Evolutionary conservation across 1,284 basidiomycete species (phyloP).

Genomic region (Volvariella volvacea): DNA sequence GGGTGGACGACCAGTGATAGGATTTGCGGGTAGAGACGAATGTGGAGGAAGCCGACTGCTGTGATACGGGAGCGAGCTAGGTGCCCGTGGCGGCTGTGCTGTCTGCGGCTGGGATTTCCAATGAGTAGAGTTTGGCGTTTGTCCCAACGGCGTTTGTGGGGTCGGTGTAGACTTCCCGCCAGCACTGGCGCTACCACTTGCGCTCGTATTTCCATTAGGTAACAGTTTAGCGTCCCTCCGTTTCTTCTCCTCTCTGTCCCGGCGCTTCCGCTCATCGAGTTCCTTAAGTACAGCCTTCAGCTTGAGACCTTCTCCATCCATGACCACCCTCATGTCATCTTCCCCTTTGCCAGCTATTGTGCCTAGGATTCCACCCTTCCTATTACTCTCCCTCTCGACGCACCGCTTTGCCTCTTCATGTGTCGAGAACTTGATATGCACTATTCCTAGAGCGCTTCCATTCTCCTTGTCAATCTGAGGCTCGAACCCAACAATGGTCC

Average conservation of each 20-base stretch:
- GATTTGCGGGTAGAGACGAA: not conserved
- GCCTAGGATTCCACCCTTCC: slow-evolving; percentile 26
- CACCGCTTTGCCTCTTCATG: slow-evolving; percentile 61
- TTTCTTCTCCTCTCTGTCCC: slow-evolving; percentile 43
- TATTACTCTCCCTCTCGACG: slow-evolving; percentile 54
- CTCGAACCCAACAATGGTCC: slow-evolving; percentile 66
- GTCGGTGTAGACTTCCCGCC: slow-evolving; percentile 12
- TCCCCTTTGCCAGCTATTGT: slow-evolving; percentile 21
- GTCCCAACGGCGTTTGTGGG: slow-evolving; percentile 11
- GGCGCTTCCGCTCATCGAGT: slow-evolving; percentile 46
- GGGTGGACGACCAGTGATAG: not conserved
- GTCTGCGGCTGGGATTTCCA: slow-evolving; percentile 4
- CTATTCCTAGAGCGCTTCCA: slow-evolving; percentile 80
- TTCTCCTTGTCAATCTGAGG: slow-evolving; percentile 77
- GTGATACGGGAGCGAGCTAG: too few relatives aligned
- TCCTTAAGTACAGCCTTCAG: slow-evolving; percentile 55
- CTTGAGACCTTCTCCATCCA: slow-evolving; percentile 56
- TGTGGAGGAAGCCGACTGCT: slow-evolving; percentile 1
- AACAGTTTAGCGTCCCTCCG: slow-evolving; percentile 18
- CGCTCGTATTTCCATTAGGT: slow-evolving; percentile 4
- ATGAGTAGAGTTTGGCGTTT: slow-evolving; percentile 9
- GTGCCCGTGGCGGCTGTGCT: slow-evolving; percentile 3
- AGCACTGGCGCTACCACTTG: slow-evolving; percentile 9
- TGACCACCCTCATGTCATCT: slow-evolving; percentile 51
- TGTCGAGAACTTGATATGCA: slow-evolving; percentile 63